Base-by-base conservation (phyloP, 2,329 filamentous ascomycete species). In the Botryotinia narcissicola region DNA sequence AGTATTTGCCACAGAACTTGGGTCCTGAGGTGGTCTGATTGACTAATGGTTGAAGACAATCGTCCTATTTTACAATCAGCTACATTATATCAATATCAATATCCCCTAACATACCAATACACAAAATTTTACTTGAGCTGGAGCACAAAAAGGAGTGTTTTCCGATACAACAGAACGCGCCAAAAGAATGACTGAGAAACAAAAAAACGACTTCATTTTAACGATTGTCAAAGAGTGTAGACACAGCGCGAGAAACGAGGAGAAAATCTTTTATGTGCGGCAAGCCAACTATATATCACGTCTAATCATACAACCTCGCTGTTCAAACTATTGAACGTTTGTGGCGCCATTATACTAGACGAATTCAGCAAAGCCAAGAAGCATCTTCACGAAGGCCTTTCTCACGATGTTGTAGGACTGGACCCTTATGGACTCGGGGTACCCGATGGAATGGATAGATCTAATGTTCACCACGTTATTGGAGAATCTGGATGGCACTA, bases 141-240 rank as follows among this genome's bases (percentile, higher is more conserved):
- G 64, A 20, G 64, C 22, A 67, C 64, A 67, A 37, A 18, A 67
- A 37, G 64, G 64, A 67, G 10, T 22, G 46, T 67, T 67, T n/a
- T 67, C 64, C 22, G 64, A 67, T 37, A 67, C 20, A 20, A 46
- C 64, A 67, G 37, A 51, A 18, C 35, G 46, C 7, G 46, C 64
- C 35, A 67, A 67, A 54, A 67, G 44, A 51, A 54, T 54, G 46
- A 67, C 44, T 29, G 64, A n/a, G 37, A 67, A 54, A 51, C 16
- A 67, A 67, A 8, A 32, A 18, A 67, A 54, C 35, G 46, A 54
- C 64, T 51, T 67, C 64, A 67, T 51, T 46, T 67, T 67, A 44
- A 54, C 44, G 29, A 37, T 2, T 67, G 12, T 9, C 25, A 67
- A 51, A 16, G 64, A 67, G 22, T 67, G 32, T n/a, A 67, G 42